Evolutionary conservation across 371 early-diverging fungal genomes (phyloP).

Genomic region (Cokeromyces recurvatus): DNA sequence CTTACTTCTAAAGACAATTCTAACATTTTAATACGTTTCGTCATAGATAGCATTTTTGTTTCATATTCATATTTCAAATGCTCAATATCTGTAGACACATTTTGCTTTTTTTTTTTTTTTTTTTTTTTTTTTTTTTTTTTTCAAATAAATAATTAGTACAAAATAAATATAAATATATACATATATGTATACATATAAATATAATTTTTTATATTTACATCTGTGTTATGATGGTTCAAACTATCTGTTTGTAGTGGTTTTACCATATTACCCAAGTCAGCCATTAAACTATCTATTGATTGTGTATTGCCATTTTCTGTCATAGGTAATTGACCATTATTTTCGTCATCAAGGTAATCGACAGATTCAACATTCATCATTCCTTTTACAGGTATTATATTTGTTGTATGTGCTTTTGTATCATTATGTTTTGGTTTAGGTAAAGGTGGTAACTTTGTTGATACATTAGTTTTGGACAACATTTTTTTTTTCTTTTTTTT

Average conservation of each 20-base stretch:
- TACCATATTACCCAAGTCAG: conserved; percentile 75
- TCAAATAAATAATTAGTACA: too few species aligned
- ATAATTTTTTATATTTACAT: background rate
- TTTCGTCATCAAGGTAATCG: conserved; percentile 23
- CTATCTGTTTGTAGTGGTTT: conserved; percentile 16
- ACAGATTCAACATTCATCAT: conserved; percentile 43
- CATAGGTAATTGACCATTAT: conserved; percentile 4
- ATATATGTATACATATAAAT: too few species aligned
- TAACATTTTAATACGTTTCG: conserved; percentile 40
- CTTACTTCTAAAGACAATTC: too few species aligned
- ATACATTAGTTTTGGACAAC: background rate
- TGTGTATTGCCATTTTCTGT: conserved; percentile 5
- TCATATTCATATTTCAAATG: conserved; percentile 54
- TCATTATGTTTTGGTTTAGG: too few species aligned
- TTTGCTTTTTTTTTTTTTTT: background rate
- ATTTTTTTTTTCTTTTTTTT: background rate
- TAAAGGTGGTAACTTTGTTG: conserved; percentile 22
- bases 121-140: background rate
- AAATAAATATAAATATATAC: too few species aligned
- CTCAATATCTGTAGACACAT: background rate
- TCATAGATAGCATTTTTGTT: conserved; percentile 42
- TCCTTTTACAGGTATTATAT: conserved; percentile 47
- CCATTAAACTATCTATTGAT: conserved; percentile 74
- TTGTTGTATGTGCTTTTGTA: too few species aligned
- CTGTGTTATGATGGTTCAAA: background rate